Base-by-base conservation (phyloP, 208 protist species). In the Blechomonas ayalai region DNA sequence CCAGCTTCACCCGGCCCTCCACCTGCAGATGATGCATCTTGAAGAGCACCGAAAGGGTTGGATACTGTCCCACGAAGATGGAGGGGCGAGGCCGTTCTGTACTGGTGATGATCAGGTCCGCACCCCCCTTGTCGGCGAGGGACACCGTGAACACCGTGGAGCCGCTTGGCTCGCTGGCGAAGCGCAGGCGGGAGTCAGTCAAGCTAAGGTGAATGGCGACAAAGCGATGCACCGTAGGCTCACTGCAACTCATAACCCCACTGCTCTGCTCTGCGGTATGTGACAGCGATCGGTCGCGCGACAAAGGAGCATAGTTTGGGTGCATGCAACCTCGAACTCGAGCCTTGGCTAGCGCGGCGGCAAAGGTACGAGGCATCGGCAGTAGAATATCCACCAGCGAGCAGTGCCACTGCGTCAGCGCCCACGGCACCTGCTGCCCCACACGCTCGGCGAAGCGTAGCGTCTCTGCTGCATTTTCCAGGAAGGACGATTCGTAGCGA, bases 1-100 rank as follows among this genome's bases (percentile, higher is more conserved):
- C 86, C 15, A 94, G 63, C 53, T 77, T 82, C 20, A 75, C 86
- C 45, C 90, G 86, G 49, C 78, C 87, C 68, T 94, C 81, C 15
- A 75, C 75, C 2, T 71, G 68, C 23, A 88, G 22, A 2, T 59
- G 54, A 19, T 52, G 64, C 31, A 86, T 39, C 31, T 62, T 57
- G 15, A 88, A 26, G n/a, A 74, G 34, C 22, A 89, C 31, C 7
- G 65, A 73, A 18, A 47, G 22, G 7, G 52, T 46, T 1, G 69
- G 55, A 18, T 71, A 66, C 20, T 58, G 57, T 25, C 37, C 56
- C 1, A 79, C 24, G 18, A 67, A 67, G 13, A n/a, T n/a, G n/a
- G n/a, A n/a, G n/a, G n/a, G 25, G 49, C 20, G 31, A 23, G 4
- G 4, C 31, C n/a, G 16, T 23, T 18, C 55, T 32, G 1, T 27